A percentile compares a stretch with the other conserved stretches of the same genome.
Evolutionary conservation across 2,329 filamentous ascomycete species (phyloP).

Genomic region (Apiospora rasikravindrae): DNA sequence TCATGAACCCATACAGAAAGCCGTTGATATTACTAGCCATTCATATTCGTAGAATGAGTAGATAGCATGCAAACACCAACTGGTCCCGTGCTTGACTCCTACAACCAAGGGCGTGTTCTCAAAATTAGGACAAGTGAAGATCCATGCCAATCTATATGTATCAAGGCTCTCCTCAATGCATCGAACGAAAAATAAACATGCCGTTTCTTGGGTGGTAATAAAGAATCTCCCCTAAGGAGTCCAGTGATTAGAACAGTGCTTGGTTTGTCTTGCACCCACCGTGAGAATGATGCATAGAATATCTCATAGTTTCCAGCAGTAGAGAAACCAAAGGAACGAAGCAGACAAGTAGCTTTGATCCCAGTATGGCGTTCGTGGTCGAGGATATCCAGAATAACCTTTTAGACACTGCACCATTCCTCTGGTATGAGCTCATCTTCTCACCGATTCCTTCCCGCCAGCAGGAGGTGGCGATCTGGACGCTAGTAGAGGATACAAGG

Average conservation of each 20-base stretch:
- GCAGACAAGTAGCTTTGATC: neutral
- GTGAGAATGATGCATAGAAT: neutral
- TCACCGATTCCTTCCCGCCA: neutral
- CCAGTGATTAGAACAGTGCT: neutral
- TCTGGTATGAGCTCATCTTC: neutral
- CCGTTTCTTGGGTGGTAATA: neutral
- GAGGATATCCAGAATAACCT: neutral
- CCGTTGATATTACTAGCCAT: neutral
- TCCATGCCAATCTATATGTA: neutral
- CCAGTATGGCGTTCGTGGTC: neutral
- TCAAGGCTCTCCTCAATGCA: neutral
- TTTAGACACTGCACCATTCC: neutral
- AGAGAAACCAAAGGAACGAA: neutral
- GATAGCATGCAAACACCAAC: neutral
- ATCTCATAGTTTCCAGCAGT: neutral
- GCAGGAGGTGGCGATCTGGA: neutral
- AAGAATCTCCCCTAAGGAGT: neutral
- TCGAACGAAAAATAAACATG: neutral
- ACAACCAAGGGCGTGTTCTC: neutral
- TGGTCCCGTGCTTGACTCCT: neutral
- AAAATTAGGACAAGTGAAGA: neutral
- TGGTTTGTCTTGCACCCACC: neutral
- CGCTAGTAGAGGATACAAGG: neutral
- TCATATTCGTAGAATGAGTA: neutral
- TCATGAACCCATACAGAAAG: too few relatives aligned